Base-by-base conservation (phyloP, 108 stramenopile genomes). In the Nannochloropsis gaditana region DNA sequence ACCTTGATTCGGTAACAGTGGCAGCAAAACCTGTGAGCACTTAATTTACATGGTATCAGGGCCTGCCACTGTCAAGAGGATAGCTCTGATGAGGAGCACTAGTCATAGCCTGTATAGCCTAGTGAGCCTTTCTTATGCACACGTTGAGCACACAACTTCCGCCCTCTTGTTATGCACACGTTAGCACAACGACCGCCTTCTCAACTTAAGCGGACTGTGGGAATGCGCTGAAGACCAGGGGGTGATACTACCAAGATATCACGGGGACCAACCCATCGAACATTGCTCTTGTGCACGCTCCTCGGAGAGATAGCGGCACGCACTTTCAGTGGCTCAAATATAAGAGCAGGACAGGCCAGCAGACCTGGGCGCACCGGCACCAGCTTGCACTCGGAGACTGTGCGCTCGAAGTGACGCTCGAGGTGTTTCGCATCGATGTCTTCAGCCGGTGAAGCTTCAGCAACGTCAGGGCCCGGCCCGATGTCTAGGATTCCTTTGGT, bases 301-400 rank as follows among this genome's bases (percentile, higher is more conserved):
- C 59, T 73, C 3, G 59, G 59, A 73, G 59, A 73, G 59, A 73
- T n/a, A 8, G 59, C 59, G n/a, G 59, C 59, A 73, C 59, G 59
- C 2, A 73, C 59, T 15, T 73, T n/a, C 59, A 73, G 19, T n/a
- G 59, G 59, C 59, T 73, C 59, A 73, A 73, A 73, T n/a, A n/a
- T 73, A n/a, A 73, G 59, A 73, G 8, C 59, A 73, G 59, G 59
- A 73, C 59, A 73, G 6, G 59, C 59, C 19, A 73, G 59, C 59
- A 73, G n/a, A n/a, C 59, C 59, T n/a, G 59, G 19, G n/a, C 59
- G 59, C 15, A 73, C 59, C 15, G 59, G 59, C 59, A 73, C 59
- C 59, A 73, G n/a, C 59, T 73, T 73, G 59, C 59, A 73, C n/a
- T 73, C 59, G 19, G n/a, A 4, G 19, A 73, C 59, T 2, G n/a